These are phyloP conservation scores for Aspergillus proliferans DNA, from an alignment of 2,329 filamentous ascomycete genomes.

Conservation along the genomic window DNA sequence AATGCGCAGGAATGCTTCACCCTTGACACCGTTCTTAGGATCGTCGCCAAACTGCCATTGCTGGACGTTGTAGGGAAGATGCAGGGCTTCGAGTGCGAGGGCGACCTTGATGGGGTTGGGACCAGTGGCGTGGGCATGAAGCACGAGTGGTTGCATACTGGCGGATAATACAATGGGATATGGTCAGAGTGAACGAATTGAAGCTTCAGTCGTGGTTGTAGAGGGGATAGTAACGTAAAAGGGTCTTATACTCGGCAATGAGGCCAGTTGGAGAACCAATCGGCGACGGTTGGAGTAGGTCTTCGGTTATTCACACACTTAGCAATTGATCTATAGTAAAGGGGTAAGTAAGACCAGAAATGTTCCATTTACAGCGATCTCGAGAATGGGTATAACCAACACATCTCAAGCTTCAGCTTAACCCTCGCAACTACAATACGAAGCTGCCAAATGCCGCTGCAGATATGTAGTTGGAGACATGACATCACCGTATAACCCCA, in stretches of 20 bases:
- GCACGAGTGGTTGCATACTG: slow-evolving; percentile 25
- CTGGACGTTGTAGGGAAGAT: slow-evolving; percentile 37
- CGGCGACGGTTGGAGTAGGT: no score
- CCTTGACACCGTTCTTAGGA: slow-evolving; percentile 26
- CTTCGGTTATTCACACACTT: background rate
- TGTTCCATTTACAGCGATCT: background rate
- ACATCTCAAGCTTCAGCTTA: no score
- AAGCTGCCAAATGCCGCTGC: background rate
- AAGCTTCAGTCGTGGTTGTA: background rate
- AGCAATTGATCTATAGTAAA: background rate
- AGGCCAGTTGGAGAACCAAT: background rate
- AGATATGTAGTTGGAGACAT: background rate
- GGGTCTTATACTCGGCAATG: background rate
- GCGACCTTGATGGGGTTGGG: slow-evolving; percentile 43
- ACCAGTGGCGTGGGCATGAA: slow-evolving; percentile 37
- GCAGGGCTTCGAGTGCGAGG: slow-evolving; percentile 36
- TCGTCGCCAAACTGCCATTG: slow-evolving; percentile 38
- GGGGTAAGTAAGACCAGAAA: background rate
- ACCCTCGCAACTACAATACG: background rate
- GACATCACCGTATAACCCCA: background rate
- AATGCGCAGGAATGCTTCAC: slow-evolving; percentile 31
- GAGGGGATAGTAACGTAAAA: background rate
- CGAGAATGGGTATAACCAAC: background rate
- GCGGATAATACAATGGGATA: background rate
- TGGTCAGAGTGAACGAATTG: background rate